Evolutionary conservation across 148 eudicot genomes (phyloP), one percentile per base, ranked within the genome.

Genomic region (Vaccinium vitisidaea): DNA sequence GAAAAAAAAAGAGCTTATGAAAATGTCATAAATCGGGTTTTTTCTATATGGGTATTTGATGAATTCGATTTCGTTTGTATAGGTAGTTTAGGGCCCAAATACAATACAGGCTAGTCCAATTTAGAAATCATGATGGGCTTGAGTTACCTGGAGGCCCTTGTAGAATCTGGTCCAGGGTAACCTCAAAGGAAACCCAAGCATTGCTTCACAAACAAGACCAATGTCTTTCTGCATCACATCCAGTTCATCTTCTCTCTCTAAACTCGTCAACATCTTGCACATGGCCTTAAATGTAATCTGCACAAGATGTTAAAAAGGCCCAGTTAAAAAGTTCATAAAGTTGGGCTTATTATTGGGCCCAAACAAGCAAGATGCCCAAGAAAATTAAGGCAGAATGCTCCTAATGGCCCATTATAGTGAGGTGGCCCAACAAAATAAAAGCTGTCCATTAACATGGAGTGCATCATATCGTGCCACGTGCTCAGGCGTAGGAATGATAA

Each of bases 211-310:
- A 87, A 91, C 89, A 77, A 85, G 87, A 58, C 80, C 39, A 55
- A 89, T 87, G 23, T 91, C 90, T 73, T 89, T 86, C 55, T 85
- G 86, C 70, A 91, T 61, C 84, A 54, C 56, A 5, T 86, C 83
- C 32, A 90, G 32, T 61, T 89, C 88, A 21, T 69, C 74, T 69
- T 83, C 89, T 61, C 18, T 82, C 25, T 89, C 91, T 36, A 89
- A 9, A 81, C 90, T 88, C 71, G 89, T 84, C 80, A 91, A 85
- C 91, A 91, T 91, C 59, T 91, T 91, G 83, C 90, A 84, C 89
- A 91, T 89, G 48, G 92, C 91, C 80, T 78, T 88, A 48, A 88
- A 86, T 1, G 90, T 89, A 55, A 91, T 87, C 92, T 91, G 88
- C 74, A 69, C 39, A 36, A 13, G 36, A 36, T 9, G 25, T 9